Conservation (phyloP, 768 basidiomycete species). For the Collybiopsis confluens region DNA sequence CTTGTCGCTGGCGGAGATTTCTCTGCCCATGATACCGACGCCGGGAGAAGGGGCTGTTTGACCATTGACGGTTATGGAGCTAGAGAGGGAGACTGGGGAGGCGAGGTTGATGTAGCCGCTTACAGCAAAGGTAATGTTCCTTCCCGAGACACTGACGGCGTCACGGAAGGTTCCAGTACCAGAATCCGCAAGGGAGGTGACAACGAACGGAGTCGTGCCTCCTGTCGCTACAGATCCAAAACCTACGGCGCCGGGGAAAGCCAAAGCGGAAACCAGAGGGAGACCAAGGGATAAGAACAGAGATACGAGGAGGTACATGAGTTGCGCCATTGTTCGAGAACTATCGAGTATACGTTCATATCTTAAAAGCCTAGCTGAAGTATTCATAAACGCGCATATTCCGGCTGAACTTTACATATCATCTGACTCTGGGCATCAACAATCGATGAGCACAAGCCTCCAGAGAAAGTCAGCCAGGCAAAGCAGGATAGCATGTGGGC, state of each 20-base stretch:
- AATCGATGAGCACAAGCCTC: background rate
- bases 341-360: no score
- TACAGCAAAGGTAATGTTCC: slow-evolving; percentile 20
- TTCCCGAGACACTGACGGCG: slow-evolving; percentile 15
- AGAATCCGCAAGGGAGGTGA: slow-evolving; percentile 17
- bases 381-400: slow-evolving; percentile 7
- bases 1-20: slow-evolving; percentile 16
- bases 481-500: no score
- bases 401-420: slow-evolving; percentile 7
- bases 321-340: background rate
- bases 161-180: slow-evolving; percentile 18
- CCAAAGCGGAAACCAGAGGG: slow-evolving; percentile 15
- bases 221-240: slow-evolving; percentile 21
- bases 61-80: slow-evolving; percentile 17
- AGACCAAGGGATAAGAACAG: slow-evolving; percentile 6
- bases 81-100: slow-evolving; percentile 17
- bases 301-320: background rate
- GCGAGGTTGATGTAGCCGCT: slow-evolving; percentile 19
- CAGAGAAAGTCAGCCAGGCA: no score
- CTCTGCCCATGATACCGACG: slow-evolving; percentile 18
- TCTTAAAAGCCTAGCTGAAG: slow-evolving; percentile 8
- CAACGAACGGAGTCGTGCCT: slow-evolving; percentile 15
- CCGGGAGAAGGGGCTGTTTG: slow-evolving; percentile 19
- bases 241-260: slow-evolving; percentile 18
- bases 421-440: slow-evolving; percentile 8